Conservation (phyloP, 2,329 filamentous ascomycete species). For the Sporothrix curviconia region DNA sequence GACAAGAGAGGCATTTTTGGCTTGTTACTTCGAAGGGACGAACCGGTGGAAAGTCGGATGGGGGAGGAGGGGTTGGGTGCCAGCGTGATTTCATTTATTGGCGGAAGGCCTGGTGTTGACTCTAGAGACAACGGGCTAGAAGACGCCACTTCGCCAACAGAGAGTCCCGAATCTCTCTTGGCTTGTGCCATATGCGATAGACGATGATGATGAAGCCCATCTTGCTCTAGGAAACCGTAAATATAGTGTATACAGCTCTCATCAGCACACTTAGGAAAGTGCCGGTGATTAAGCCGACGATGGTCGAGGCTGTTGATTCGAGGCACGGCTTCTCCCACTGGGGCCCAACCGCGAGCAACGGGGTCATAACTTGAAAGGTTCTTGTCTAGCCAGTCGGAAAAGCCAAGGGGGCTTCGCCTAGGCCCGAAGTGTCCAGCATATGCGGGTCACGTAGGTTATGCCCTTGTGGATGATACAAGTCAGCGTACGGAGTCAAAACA, state of each 20-base stretch:
- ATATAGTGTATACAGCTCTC: slow-evolving; percentile 52
- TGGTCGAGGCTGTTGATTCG: slow-evolving; percentile 27
- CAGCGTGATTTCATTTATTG: too few species aligned
- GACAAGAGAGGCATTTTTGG: slow-evolving; percentile 33
- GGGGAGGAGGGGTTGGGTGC: slow-evolving; percentile 31
- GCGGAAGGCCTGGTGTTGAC: slow-evolving; percentile 14
- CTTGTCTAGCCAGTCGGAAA: slow-evolving; percentile 45
- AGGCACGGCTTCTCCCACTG: slow-evolving; percentile 33
- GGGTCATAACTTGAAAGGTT: slow-evolving; percentile 46
- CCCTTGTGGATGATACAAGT: slow-evolving; percentile 29
- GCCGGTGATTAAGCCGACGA: background rate
- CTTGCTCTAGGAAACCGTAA: slow-evolving; percentile 46
- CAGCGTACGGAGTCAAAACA: too few species aligned
- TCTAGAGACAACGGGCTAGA: background rate
- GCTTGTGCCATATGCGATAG: slow-evolving; percentile 35
- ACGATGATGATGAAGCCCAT: slow-evolving; percentile 47
- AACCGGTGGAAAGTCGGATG: slow-evolving; percentile 24
- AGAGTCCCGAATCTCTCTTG: slow-evolving; percentile 42
- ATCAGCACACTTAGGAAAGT: slow-evolving; percentile 45
- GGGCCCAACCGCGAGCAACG: slow-evolving; percentile 36
- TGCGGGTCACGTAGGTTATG: slow-evolving; percentile 37
- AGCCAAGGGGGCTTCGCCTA: slow-evolving; percentile 41
- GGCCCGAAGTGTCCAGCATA: slow-evolving; percentile 30
- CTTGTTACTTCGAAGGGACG: slow-evolving; percentile 30
- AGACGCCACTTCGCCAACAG: slow-evolving; percentile 30